A percentile compares a stretch with the other conserved stretches of the same genome.
These are phyloP conservation scores for Eucalyptus victrix DNA, from an alignment of 345 rosid species.

Conservation along the genomic window DNA sequence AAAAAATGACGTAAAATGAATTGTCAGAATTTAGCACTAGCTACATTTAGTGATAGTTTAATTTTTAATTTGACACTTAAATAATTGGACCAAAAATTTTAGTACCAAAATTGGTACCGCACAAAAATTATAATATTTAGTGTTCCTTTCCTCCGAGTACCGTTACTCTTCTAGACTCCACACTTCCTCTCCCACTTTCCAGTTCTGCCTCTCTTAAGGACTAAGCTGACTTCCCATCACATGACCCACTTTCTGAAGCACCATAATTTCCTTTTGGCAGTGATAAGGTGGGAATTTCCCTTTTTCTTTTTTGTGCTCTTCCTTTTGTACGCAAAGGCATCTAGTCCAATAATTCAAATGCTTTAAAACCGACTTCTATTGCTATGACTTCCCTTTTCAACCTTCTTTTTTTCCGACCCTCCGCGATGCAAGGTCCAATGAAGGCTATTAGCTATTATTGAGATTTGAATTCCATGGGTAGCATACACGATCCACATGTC, in stretches of 20 bases:
- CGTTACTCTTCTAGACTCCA: background rate
- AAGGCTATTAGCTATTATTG: background rate
- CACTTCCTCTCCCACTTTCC: too few species aligned
- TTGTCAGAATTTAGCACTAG: background rate
- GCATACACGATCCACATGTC: background rate
- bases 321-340: background rate
- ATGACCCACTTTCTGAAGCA: background rate
- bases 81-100: too few species aligned
- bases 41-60: too few species aligned
- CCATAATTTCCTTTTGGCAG: background rate
- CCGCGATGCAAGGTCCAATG: background rate
- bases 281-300: background rate
- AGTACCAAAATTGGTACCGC: too few species aligned
- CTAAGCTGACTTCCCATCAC: background rate
- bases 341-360: background rate
- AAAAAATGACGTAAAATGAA: too few species aligned
- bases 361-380: background rate
- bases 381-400: background rate
- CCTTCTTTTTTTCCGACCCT: background rate
- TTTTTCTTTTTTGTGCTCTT: background rate
- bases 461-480: background rate
- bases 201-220: background rate
- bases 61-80: too few species aligned
- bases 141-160: background rate
- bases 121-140: too few species aligned